Conservation (phyloP, 129 eudicot genomes). For the Flaveria trinervia region DNA sequence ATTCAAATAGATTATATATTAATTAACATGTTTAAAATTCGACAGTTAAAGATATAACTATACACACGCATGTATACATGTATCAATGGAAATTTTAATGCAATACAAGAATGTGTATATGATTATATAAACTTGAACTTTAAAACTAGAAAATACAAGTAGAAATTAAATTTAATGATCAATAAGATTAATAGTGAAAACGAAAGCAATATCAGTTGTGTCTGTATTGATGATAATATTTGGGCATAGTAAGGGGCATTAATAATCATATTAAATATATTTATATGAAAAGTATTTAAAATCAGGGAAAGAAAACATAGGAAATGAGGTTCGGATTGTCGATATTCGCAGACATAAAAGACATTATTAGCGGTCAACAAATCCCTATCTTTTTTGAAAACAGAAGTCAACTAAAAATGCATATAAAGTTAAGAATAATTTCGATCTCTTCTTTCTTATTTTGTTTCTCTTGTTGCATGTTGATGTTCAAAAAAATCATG, state of each 20-base stretch:
- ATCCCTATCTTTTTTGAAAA: slow-evolving; percentile 38
- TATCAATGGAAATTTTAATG: background rate
- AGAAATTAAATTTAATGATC: background rate
- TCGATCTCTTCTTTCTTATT: background rate
- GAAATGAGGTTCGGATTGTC: slow-evolving; percentile 28
- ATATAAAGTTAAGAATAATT: slow-evolving; percentile 7
- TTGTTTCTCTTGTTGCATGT: slow-evolving; percentile 3
- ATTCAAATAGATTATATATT: background rate
- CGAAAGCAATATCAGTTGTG: slow-evolving; percentile 24
- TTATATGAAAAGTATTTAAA: background rate
- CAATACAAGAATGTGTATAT: background rate
- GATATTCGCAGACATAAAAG: slow-evolving; percentile 29
- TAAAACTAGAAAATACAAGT: background rate
- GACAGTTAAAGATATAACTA: background rate
- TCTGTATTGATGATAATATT: slow-evolving; percentile 17
- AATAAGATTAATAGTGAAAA: slow-evolving; percentile 7
- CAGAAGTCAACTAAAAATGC: slow-evolving; percentile 41
- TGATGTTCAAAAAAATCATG: background rate
- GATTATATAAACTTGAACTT: background rate
- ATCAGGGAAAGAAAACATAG: slow-evolving; percentile 26
- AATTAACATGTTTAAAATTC: background rate
- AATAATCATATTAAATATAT: slow-evolving; percentile 14
- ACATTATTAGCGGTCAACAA: slow-evolving; percentile 40
- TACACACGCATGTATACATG: background rate
- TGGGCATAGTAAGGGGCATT: slow-evolving; percentile 12